Conservation (phyloP, 1,139 yeast species). For the Taphrina wiesneri region DNA sequence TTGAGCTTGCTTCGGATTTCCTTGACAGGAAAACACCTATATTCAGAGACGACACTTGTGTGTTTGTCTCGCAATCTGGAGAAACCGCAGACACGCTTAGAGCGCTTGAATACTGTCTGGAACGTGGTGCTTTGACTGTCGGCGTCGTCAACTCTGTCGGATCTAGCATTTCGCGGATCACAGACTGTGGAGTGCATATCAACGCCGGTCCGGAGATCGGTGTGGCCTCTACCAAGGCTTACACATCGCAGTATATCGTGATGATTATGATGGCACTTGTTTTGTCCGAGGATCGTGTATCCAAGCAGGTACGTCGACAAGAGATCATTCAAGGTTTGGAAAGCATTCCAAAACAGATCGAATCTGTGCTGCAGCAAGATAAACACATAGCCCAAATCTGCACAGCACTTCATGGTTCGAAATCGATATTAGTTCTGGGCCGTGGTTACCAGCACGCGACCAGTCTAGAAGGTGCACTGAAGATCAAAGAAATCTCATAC, state of each 20-base stretch:
- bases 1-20: slow-evolving; percentile 96
- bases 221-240: slow-evolving; percentile 99
- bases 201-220: slow-evolving; percentile 99
- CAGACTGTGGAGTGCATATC: slow-evolving; percentile 99
- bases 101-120: slow-evolving; percentile 93
- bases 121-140: slow-evolving; percentile 94
- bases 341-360: slow-evolving; percentile 81
- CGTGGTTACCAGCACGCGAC: slow-evolving; percentile 98
- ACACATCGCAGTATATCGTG: slow-evolving; percentile 97
- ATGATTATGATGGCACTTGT: slow-evolving; percentile 95
- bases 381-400: slow-evolving; percentile 74
- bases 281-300: slow-evolving; percentile 84
- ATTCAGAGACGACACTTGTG: slow-evolving; percentile 96
- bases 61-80: slow-evolving; percentile 97
- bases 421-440: slow-evolving; percentile 85
- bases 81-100: slow-evolving; percentile 99
- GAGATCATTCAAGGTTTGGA: slow-evolving; percentile 87
- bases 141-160: slow-evolving; percentile 97
- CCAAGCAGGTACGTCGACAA: slow-evolving; percentile 69
- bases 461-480: slow-evolving; percentile 96
- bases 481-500: slow-evolving; percentile 96
- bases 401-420: slow-evolving; percentile 70
- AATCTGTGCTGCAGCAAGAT: slow-evolving; percentile 71
- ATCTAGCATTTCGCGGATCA: slow-evolving; percentile 89
- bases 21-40: slow-evolving; percentile 93